Evolutionary conservation across 306 rosid genomes (phyloP).

Genomic region (Castanea crenata): DNA sequence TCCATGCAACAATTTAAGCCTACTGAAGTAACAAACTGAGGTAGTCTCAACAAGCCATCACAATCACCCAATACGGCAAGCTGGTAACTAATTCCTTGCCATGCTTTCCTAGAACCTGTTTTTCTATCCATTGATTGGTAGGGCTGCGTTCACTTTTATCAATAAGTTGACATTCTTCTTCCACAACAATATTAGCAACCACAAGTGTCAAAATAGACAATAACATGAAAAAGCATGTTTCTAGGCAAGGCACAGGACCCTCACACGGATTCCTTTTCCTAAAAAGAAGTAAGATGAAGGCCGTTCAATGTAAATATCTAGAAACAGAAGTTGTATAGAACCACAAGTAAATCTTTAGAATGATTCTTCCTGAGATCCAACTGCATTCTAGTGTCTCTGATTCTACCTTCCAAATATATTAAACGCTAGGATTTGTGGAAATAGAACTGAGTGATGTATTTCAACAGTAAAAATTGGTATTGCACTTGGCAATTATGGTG

Average conservation of each 20-base stretch:
- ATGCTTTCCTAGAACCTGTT: conserved; percentile 46
- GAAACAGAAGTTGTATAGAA: no score
- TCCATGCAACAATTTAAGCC: conserved; percentile 17
- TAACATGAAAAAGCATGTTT: conserved; percentile 79
- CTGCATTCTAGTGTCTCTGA: background rate
- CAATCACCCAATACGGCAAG: conserved; percentile 74
- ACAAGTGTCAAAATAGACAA: conserved; percentile 69
- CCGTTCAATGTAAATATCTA: background rate
- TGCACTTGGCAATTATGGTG: no score
- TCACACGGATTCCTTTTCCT: conserved; percentile 63
- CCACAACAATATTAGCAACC: conserved; percentile 64
- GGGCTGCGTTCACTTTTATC: conserved; percentile 54
- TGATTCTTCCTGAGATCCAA: no score
- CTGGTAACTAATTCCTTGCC: conserved; percentile 61
- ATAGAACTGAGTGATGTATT: no score
- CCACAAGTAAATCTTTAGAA: no score
- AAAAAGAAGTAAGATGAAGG: conserved; percentile 15
- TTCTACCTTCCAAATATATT: no score
- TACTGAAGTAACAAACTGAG: conserved; percentile 52
- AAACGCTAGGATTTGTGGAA: no score
- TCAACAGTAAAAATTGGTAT: no score
- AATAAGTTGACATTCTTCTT: conserved; percentile 73
- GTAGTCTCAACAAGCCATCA: conserved; percentile 60
- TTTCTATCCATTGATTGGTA: conserved; percentile 51
- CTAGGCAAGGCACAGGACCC: conserved; percentile 72